A percentile compares a stretch with the other conserved stretches of the same genome.
phyloP scores from a whole-genome alignment of 1,139 yeast genomes.

The Scheffersomyces stambukii region DNA sequence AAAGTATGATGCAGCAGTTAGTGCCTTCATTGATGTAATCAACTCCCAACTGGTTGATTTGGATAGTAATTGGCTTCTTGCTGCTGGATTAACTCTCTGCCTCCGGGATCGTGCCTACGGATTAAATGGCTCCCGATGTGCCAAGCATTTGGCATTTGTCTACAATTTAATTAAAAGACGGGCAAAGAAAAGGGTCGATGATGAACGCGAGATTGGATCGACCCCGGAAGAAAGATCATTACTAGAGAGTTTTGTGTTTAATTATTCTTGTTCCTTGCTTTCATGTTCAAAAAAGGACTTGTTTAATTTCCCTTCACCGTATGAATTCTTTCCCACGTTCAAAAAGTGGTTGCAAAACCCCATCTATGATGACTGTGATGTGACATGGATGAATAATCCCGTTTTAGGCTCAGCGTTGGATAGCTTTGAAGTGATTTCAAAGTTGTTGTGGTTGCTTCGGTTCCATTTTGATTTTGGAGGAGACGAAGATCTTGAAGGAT shows the following conservation, averaged over 20 bases:
- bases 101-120: constrained; percentile 8
- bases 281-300: constrained; percentile 6
- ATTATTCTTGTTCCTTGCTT: constrained; percentile 6
- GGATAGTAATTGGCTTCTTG: constrained; percentile 9
- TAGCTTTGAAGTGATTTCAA: constrained; percentile 7
- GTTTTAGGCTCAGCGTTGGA: constrained; percentile 7
- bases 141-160: constrained; percentile 8
- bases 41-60: constrained; percentile 5
- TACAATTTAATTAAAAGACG: constrained; percentile 6
- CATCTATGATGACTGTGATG: constrained; percentile 6
- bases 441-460: constrained; percentile 7
- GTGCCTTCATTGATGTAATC: constrained; percentile 5
- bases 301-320: constrained; percentile 8
- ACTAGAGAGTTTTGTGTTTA: constrained; percentile 8
- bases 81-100: constrained; percentile 8
- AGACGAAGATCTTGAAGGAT: constrained; percentile 2
- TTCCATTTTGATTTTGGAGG: constrained; percentile 6
- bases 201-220: not conserved
- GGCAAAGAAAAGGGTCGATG: constrained; percentile 1
- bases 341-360: constrained; percentile 6
- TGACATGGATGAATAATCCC: constrained; percentile 9
- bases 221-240: constrained; percentile 8
- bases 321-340: constrained; percentile 5
- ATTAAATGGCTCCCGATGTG: constrained; percentile 7
- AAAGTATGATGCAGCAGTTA: constrained; percentile 7